Percentiles rank a stretch among this genome's conserved stretches.
Conservation (phyloP, 768 basidiomycete genomes). For the Leucocoprinus birnbaumii region DNA sequence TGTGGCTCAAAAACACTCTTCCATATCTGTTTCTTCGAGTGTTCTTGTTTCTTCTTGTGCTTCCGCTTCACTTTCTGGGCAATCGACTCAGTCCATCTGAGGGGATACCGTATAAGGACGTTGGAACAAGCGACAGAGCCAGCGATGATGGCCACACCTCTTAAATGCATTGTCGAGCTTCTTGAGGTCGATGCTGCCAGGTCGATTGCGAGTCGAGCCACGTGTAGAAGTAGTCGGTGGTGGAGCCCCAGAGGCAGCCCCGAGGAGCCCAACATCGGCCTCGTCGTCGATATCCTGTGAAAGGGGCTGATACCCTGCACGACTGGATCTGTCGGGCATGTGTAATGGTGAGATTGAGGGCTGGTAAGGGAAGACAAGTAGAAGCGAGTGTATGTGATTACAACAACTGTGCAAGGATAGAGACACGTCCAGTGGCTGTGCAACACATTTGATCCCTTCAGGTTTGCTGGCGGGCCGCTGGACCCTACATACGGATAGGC, state of each 20-base stretch:
- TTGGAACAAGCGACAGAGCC: not conserved
- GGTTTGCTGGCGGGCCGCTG: too few relatives aligned
- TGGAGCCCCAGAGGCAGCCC: conserved; percentile 16
- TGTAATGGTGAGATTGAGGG: too few relatives aligned
- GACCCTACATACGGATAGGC: too few relatives aligned
- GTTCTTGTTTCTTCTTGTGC: conserved; percentile 64
- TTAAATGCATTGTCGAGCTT: conserved; percentile 85
- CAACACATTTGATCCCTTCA: not conserved
- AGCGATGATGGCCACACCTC: conserved; percentile 36
- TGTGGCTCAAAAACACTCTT: conserved; percentile 78
- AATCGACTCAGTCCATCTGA: conserved; percentile 84
- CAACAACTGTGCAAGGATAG: not conserved
- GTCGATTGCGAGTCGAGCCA: conserved; percentile 37
- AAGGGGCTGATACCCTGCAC: conserved; percentile 46
- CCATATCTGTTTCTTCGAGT: conserved; percentile 71
- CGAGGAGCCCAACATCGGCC: conserved; percentile 29
- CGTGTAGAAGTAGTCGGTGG: conserved; percentile 20
- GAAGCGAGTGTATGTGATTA: not conserved
- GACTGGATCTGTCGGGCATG: conserved; percentile 9
- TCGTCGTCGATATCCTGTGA: conserved; percentile 39
- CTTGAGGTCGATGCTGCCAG: conserved; percentile 73
- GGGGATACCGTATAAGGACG: not conserved
- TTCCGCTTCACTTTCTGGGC: conserved; percentile 82
- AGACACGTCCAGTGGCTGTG: conserved; percentile 12
- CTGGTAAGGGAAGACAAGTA: too few relatives aligned